Evolutionary conservation across 257 asterid genomes (phyloP).

Genomic region (Fraxinus anomala): DNA sequence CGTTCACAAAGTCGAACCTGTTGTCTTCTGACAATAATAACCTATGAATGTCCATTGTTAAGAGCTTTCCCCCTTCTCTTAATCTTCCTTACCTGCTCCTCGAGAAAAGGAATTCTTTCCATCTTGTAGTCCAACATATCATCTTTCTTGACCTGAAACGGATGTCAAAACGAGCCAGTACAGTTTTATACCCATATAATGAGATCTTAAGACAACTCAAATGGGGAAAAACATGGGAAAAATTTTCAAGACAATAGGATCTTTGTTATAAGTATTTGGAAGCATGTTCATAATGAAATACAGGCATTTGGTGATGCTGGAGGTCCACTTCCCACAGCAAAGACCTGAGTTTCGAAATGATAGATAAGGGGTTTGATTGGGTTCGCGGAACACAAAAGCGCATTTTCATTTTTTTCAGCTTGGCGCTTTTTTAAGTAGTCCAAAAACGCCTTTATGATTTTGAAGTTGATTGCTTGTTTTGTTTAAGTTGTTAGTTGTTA

Average conservation of each 20-base stretch:
- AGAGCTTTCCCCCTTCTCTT: conserved; percentile 64
- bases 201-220: not conserved
- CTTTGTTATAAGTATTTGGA: not conserved
- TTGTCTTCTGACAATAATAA: conserved; percentile 79
- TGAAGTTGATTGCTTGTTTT: too few relatives aligned
- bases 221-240: not conserved
- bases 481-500: too few relatives aligned
- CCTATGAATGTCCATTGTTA: conserved; percentile 78
- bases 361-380: too few relatives aligned
- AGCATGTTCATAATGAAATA: conserved; percentile 9
- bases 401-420: too few relatives aligned
- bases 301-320: not conserved
- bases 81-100: conserved; percentile 87
- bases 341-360: not conserved
- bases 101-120: conserved; percentile 84
- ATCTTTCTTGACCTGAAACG: conserved; percentile 60
- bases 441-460: too few relatives aligned
- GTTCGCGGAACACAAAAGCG: too few relatives aligned
- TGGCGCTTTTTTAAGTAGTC: too few relatives aligned
- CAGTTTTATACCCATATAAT: not conserved
- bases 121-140: conserved; percentile 50
- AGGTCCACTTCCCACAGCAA: not conserved
- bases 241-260: not conserved
- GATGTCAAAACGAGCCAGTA: not conserved
- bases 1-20: conserved; percentile 77